Evolutionary conservation across 495 filamentous ascomycete genomes (phyloP), one percentile per base, ranked within the genome.

Genomic region (Penicillium nucicola): DNA sequence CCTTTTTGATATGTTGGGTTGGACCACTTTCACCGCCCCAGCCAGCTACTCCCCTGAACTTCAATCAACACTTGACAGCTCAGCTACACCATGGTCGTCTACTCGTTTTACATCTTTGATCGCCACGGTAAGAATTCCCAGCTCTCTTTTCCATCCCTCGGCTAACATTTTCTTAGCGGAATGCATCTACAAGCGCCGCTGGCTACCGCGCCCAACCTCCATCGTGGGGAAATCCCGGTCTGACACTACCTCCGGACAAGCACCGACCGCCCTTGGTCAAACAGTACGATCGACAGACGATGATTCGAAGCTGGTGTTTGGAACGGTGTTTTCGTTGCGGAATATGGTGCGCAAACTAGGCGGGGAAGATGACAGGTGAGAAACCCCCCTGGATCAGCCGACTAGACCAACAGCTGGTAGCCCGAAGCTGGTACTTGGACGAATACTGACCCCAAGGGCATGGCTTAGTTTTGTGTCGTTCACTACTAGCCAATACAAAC

Each of bases 31-130:
- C 59, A 62, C 62, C 59, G 62, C 59, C 62, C 52, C 22, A 22
- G 20, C 20, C 39, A 17, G 17, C 30, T 17, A 17, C 34, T 57
- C 61, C 50, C 61, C 58, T 65, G 56, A 62, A 62, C 53, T 57
- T 57, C 59, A 62, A 57, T 59, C 49, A 58, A 44, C 11, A 47
- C 44, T 44, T 19, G n/a, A 56, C 42, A 25, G 42, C 20, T 46
- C 42, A 19, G 12, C 19, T 28, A 38, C 54, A 73, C 67, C 52
- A 97, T 97, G 93, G 83, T 87, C 48, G 87, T 97, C 63, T 97
- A 96, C 71, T 91, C 90, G 33, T 95, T 97, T 74, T 97, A 96
- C 77, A 96, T 98, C 62, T 98, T 98, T 60, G 93, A 98, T 70
- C 86, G 93, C 55, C 93, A 98, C 68, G 95, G 93, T 97, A 80